These are phyloP conservation scores for Vigna reflexopilosa DNA, from an alignment of 306 rosid species.

Conservation along the genomic window DNA sequence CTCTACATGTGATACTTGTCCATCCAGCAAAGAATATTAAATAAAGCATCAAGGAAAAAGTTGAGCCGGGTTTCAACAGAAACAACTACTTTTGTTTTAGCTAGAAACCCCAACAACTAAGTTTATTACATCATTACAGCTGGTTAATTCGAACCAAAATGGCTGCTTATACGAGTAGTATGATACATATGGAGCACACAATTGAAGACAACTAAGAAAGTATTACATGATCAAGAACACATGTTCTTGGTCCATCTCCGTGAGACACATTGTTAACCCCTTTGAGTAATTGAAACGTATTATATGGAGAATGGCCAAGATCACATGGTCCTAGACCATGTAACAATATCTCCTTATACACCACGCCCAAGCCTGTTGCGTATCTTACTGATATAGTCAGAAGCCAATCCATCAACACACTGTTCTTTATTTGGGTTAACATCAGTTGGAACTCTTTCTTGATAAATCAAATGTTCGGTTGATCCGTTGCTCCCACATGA, in stretches of 20 bases:
- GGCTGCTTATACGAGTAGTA: not conserved
- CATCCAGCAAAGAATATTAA: conserved; percentile 45
- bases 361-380: conserved; percentile 54
- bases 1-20: conserved; percentile 29
- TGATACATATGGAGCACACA: not conserved
- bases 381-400: conserved; percentile 62
- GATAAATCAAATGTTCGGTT: conserved; percentile 42
- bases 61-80: conserved; percentile 14
- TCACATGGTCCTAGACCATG: not conserved
- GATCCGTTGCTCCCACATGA: conserved; percentile 44
- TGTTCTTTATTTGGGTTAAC: conserved; percentile 43
- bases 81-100: conserved; percentile 1
- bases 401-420: conserved; percentile 66
- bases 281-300: not conserved
- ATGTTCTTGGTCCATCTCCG: not conserved
- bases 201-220: conserved; percentile 3
- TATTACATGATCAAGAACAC: not conserved
- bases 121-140: conserved; percentile 38
- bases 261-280: not conserved
- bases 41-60: conserved; percentile 41
- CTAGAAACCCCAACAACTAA: conserved; percentile 7
- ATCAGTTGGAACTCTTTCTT: conserved; percentile 41
- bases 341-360: conserved; percentile 17
- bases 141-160: conserved; percentile 36
- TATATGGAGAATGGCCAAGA: not conserved